Evolutionary conservation across 768 basidiomycete species (phyloP).

Genomic region (Imleria badia): DNA sequence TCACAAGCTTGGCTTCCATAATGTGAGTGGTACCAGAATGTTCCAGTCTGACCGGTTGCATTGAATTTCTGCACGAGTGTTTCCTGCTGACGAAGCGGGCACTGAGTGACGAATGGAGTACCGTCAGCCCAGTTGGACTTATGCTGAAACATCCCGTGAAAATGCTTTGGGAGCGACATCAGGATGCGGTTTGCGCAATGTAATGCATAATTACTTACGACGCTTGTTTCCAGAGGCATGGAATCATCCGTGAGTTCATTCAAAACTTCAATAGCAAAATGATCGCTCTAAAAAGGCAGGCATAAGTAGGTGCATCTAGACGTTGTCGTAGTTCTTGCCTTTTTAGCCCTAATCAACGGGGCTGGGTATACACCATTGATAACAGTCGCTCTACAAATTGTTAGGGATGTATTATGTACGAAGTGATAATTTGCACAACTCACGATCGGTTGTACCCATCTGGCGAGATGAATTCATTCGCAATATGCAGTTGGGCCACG

Average conservation of each 20-base stretch:
- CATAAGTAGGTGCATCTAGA: neutral
- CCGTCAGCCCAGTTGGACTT: conserved; percentile 6
- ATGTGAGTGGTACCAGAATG: conserved; percentile 42
- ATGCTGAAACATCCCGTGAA: neutral
- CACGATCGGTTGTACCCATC: conserved; percentile 6
- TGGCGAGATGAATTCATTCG: neutral
- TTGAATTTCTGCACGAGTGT: conserved; percentile 39
- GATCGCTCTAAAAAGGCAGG: neutral
- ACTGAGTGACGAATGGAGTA: neutral
- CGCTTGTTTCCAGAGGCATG: conserved; percentile 48
- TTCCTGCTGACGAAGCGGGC: conserved; percentile 20
- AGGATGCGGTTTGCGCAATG: conserved; percentile 11
- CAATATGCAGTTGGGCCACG: neutral
- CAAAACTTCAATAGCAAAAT: neutral
- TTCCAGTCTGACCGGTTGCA: conserved; percentile 27
- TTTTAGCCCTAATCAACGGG: conserved; percentile 41
- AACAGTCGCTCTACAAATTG: neutral
- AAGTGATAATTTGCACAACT: neutral
- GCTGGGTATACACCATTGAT: conserved; percentile 33
- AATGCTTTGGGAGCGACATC: neutral
- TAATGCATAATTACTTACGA: conserved; percentile 17
- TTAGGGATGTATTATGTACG: neutral
- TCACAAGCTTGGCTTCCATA: neutral
- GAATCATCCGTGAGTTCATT: conserved; percentile 34
- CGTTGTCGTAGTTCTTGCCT: conserved; percentile 16